Evolutionary conservation across 208 protist species (phyloP).

Genomic region (Leishmania gerbilli): DNA sequence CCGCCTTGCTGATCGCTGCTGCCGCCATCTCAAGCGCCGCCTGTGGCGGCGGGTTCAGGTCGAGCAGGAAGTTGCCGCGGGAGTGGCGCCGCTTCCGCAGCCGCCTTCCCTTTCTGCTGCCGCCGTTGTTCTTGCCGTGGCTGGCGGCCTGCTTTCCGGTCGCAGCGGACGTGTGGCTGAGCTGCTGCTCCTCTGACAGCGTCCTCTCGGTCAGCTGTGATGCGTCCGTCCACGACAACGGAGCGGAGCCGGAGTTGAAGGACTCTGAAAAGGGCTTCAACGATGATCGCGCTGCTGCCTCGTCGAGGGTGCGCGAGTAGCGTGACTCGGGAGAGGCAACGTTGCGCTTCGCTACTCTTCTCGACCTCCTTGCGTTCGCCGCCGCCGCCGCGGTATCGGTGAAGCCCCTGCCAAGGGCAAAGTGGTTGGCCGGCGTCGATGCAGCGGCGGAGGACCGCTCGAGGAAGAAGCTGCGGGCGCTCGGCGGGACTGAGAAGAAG

Average conservation of each 20-base stretch:
- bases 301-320: background rate
- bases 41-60: slow-evolving; percentile 5
- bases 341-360: background rate
- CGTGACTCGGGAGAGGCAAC: slow-evolving; percentile 6
- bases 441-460: slow-evolving; percentile 14
- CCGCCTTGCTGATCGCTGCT: background rate
- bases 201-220: background rate
- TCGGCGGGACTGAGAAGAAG: slow-evolving; percentile 21
- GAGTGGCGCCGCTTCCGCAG: slow-evolving; percentile 5
- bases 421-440: slow-evolving; percentile 1
- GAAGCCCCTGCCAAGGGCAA: background rate
- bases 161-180: background rate
- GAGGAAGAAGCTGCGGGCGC: slow-evolving; percentile 11
- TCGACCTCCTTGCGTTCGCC: background rate
- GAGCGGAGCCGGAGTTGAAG: background rate
- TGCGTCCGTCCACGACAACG: slow-evolving; percentile 6
- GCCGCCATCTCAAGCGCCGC: background rate
- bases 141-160: background rate
- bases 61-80: slow-evolving; percentile 4
- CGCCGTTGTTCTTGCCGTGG: background rate
- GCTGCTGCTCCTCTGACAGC: slow-evolving; percentile 6
- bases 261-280: background rate
- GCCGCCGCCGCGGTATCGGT: background rate
- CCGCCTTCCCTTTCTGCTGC: background rate
- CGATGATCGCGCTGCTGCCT: slow-evolving; percentile 1